These are phyloP conservation scores for Chernovozyma aurita DNA, from an alignment of 1,139 yeast species.

Conservation along the genomic window DNA sequence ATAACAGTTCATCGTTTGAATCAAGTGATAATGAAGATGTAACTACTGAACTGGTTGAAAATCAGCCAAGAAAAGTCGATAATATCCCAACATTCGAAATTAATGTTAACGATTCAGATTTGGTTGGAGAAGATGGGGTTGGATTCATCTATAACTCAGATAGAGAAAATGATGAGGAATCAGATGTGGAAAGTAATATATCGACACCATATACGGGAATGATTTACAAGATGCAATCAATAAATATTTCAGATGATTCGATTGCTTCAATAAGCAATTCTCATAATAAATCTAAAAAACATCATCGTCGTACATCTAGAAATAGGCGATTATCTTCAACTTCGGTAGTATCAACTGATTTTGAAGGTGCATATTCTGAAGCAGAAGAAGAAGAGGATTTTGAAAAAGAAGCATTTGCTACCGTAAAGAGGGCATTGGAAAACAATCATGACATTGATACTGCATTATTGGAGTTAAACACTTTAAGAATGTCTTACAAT, in stretches of 20 bases:
- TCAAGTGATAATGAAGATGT: constrained; percentile 24
- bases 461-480: constrained; percentile 85
- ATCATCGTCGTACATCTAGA: constrained; percentile 19
- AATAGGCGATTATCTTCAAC: constrained; percentile 35
- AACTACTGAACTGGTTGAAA: constrained; percentile 7
- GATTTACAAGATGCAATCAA: constrained; percentile 56
- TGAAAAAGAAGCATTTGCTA: constrained; percentile 84
- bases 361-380: constrained; percentile 31
- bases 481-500: constrained; percentile 95
- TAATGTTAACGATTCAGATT: constrained; percentile 23
- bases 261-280: constrained; percentile 56
- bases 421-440: constrained; percentile 86
- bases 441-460: constrained; percentile 92
- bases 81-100: constrained; percentile 6
- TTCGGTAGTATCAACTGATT: constrained; percentile 37
- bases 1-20: constrained; percentile 21
- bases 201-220: constrained; percentile 30
- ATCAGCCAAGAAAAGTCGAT: constrained; percentile 7
- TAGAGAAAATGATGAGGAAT: constrained; percentile 32
- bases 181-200: constrained; percentile 29
- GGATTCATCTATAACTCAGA: constrained; percentile 58
- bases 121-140: constrained; percentile 57
- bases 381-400: constrained; percentile 67
- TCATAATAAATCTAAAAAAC: constrained; percentile 29
- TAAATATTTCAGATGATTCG: constrained; percentile 77